Percentiles rank a stretch among this genome's conserved stretches.
These are phyloP conservation scores for Phytophthora hibernalis DNA, from an alignment of 352 stramenopile species.

Conservation along the genomic window DNA sequence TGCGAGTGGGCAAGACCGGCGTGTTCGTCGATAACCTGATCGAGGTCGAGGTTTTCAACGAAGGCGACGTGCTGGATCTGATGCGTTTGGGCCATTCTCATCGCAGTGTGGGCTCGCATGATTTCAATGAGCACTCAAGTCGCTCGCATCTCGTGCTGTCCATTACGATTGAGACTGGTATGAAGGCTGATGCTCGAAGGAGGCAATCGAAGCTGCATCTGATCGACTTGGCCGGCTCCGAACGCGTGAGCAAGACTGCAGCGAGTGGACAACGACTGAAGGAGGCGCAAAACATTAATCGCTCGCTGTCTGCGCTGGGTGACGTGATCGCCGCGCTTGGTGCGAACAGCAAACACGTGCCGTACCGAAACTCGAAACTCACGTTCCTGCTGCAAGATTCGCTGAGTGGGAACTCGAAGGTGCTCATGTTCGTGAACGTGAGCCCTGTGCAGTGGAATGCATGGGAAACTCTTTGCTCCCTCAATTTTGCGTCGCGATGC, in stretches of 20 bases:
- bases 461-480: conserved; percentile 89
- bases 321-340: conserved; percentile 95
- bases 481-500: conserved; percentile 92
- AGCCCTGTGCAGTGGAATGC: conserved; percentile 90
- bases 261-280: conserved; percentile 93
- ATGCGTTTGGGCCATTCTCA: conserved; percentile 88
- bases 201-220: conserved; percentile 84
- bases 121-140: conserved; percentile 94
- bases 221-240: conserved; percentile 90
- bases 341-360: conserved; percentile 91
- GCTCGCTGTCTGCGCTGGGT: conserved; percentile 93
- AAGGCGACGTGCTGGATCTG: conserved; percentile 83
- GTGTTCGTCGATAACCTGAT: conserved; percentile 92
- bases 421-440: conserved; percentile 91
- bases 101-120: conserved; percentile 86
- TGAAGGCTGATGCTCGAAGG: conserved; percentile 51
- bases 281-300: conserved; percentile 97
- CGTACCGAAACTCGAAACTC: conserved; percentile 97
- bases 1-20: conserved; percentile 72
- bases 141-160: conserved; percentile 94
- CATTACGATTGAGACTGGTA: conserved; percentile 72
- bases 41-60: conserved; percentile 77
- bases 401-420: conserved; percentile 82
- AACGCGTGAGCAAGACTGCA: conserved; percentile 91
- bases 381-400: conserved; percentile 90